A percentile compares a stretch with the other conserved stretches of the same genome.
Conservation (phyloP, 2,329 filamentous ascomycete species). For the Fusarium zealandicum region DNA sequence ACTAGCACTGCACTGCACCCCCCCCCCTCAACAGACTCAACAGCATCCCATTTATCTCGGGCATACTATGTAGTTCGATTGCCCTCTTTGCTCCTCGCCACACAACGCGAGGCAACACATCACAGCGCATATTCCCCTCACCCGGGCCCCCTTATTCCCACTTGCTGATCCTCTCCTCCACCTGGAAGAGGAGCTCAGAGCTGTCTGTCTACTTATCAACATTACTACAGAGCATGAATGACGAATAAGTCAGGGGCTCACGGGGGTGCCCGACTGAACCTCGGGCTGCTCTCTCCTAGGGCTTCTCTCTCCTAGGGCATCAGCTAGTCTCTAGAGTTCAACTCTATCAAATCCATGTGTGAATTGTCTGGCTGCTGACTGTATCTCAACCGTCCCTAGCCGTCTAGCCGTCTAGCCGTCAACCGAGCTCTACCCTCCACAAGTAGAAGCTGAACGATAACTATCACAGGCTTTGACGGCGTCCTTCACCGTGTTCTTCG, state of each 20-base stretch:
- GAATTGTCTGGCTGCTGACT: constrained; percentile 4
- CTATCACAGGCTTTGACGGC: neutral
- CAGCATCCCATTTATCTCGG: neutral
- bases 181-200: neutral
- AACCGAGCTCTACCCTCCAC: neutral
- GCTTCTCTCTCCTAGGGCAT: neutral
- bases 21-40: too few relatives aligned
- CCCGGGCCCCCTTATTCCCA: constrained; percentile 4
- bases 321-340: constrained; percentile 14
- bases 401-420: constrained; percentile 16
- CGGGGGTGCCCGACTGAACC: constrained; percentile 4
- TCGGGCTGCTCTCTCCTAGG: neutral
- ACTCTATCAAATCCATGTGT: constrained; percentile 3
- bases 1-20: too few relatives aligned
- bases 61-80: neutral
- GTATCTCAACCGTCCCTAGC: constrained; percentile 10
- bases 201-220: constrained; percentile 10
- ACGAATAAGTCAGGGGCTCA: neutral
- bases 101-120: constrained; percentile 18
- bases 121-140: constrained; percentile 8
- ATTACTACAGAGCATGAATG: constrained; percentile 16
- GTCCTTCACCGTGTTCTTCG: constrained; percentile 14
- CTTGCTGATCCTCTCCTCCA: constrained; percentile 15
- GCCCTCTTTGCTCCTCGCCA: constrained; percentile 10
- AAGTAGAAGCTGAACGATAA: neutral